Percentiles rank a stretch among this genome's conserved stretches.
Evolutionary conservation across 2,329 filamentous ascomycete genomes (phyloP).

Genomic region (Neonectria coccinea): DNA sequence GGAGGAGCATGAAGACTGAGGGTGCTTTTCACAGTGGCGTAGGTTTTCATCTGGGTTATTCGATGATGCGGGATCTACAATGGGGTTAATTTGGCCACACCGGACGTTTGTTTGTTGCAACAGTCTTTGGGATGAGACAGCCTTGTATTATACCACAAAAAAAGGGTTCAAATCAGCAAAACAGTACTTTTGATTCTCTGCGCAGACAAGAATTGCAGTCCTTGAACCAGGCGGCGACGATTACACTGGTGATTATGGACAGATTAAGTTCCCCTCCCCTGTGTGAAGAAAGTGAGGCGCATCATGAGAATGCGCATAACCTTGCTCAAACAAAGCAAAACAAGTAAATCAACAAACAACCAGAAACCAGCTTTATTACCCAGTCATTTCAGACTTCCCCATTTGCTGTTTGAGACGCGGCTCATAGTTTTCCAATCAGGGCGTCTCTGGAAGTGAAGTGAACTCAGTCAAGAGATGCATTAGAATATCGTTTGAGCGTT

Average conservation of each 20-base stretch:
- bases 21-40: conserved; percentile 40
- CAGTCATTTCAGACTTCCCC: not conserved
- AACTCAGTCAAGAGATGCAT: too few relatives aligned
- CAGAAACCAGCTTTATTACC: not conserved
- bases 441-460: too few relatives aligned
- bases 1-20: conserved; percentile 22
- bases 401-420: not conserved
- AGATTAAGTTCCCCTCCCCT: not conserved
- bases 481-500: too few relatives aligned
- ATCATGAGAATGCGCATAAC: not conserved
- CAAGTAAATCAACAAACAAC: too few relatives aligned
- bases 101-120: conserved; percentile 45
- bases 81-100: conserved; percentile 44
- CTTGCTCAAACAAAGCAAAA: not conserved
- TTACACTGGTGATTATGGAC: not conserved
- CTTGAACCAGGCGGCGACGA: not conserved
- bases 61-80: conserved; percentile 41
- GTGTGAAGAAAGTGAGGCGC: not conserved
- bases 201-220: not conserved
- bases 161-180: conserved; percentile 43
- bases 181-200: conserved; percentile 42
- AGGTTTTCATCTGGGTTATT: conserved; percentile 39
- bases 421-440: too few relatives aligned
- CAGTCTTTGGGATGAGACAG: conserved; percentile 43
- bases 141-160: conserved; percentile 50